Evolutionary conservation across 1,284 basidiomycete species (phyloP), one percentile per base, ranked within the genome.

Genomic region (Exobasidium rhododendri): DNA sequence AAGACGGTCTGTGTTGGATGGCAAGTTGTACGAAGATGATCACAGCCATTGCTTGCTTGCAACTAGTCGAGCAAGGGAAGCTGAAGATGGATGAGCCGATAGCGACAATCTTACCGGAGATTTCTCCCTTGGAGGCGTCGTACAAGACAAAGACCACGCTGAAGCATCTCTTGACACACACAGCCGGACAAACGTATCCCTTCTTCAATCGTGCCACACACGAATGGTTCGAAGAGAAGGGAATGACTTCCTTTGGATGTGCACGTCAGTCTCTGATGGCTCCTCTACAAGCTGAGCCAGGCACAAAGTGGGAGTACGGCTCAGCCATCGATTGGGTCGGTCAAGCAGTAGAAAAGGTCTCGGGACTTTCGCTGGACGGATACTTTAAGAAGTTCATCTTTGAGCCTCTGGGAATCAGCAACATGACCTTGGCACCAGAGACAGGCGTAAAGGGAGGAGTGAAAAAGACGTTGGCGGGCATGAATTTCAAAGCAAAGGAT

Each of bases 31-130:
- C 79, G 56, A 81, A 80, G 28, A 13, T 50, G 13, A 66, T 80
- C 61, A 80, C 78, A 2, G 68, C 70, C 45, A 73, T 80, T 5
- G 73, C 79, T 7, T 67, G 65, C 26, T 70, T 80, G 53, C 78
- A 78, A 62, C 65, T 79, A 4, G 72, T 78, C 13, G 79, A 80
- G 58, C 64, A 66, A 31, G 76, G 73, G 10, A 61, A 73, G 47
- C 52, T 80, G 43, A 54, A 63, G 17, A 59, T 79, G 4, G 72
- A 80, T 49, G 69, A 72, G 44, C 68, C 69, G 0, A 64, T 61
- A 17, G 66, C 65, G 14, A 62, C 63, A 44, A 59, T 71, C 47
- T 49, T 73, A n/a, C 75, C 78, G 30, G 47, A 50, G 28, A 50
- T 50, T 50, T 24, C n/a, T 24, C 74, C 76, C 51, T 65, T 80